A percentile compares a stretch with the other conserved stretches of the same genome.
These are phyloP conservation scores for Venturia carpophila DNA, from an alignment of 2,329 filamentous ascomycete genomes.

Conservation along the genomic window DNA sequence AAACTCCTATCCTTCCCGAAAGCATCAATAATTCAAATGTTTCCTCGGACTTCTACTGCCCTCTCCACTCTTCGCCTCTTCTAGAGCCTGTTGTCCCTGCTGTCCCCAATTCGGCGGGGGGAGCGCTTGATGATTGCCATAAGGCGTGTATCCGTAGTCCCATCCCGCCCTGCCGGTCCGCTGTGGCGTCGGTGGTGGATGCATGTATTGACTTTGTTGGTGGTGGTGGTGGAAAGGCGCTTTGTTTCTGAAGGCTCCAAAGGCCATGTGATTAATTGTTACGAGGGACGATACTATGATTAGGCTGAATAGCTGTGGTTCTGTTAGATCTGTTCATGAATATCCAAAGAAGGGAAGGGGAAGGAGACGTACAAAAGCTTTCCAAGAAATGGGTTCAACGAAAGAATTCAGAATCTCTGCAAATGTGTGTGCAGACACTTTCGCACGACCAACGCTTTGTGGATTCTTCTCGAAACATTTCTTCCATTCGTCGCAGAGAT, in stretches of 20 bases:
- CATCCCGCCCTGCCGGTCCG: not conserved
- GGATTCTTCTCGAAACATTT: conserved; percentile 82
- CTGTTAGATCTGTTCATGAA: conserved; percentile 1
- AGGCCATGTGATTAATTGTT: conserved; percentile 50
- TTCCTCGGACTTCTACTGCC: conserved; percentile 3
- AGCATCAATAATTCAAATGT: not conserved
- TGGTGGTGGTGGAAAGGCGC: conserved; percentile 20
- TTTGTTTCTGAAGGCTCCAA: conserved; percentile 46
- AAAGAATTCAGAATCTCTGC: conserved; percentile 92
- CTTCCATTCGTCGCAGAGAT: conserved; percentile 71
- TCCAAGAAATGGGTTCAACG: conserved; percentile 81
- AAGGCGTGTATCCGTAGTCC: conserved; percentile 12
- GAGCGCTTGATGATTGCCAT: conserved; percentile 2
- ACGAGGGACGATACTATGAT: conserved; percentile 45
- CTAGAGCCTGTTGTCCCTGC: not conserved
- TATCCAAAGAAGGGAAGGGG: conserved; percentile 18
- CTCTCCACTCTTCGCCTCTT: not conserved
- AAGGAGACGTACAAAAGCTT: conserved; percentile 53
- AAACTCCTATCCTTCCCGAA: not conserved
- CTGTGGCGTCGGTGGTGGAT: conserved; percentile 16
- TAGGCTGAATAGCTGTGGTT: conserved; percentile 40
- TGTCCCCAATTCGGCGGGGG: conserved; percentile 7
- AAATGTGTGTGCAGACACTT: conserved; percentile 77
- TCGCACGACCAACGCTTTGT: conserved; percentile 66
- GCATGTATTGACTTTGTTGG: conserved; percentile 13